A percentile compares a stretch with the other conserved stretches of the same genome.
These are phyloP conservation scores for Podila horticola DNA, from an alignment of 192 early-diverging fungal genomes.

Conservation along the genomic window DNA sequence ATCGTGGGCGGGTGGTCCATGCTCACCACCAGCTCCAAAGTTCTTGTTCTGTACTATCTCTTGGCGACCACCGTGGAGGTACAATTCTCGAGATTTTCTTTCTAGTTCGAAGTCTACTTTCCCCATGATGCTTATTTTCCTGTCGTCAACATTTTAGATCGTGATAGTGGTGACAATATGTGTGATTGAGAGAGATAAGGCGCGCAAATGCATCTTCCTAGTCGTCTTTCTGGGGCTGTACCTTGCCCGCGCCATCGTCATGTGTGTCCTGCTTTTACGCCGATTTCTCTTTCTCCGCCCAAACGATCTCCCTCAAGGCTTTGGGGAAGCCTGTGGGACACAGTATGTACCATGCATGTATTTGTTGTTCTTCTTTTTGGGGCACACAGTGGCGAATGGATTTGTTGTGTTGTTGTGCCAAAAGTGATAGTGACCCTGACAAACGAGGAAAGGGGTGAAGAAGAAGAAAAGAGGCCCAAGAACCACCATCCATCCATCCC, in stretches of 20 bases:
- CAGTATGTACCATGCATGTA: constrained; percentile 28
- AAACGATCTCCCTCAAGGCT: constrained; percentile 29
- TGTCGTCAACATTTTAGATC: constrained; percentile 4
- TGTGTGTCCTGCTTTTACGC: constrained; percentile 21
- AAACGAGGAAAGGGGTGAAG: too few relatives aligned
- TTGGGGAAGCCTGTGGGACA: constrained; percentile 37
- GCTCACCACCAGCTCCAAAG: constrained; percentile 38
- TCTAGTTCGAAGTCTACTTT: too few relatives aligned
- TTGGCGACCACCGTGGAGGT: constrained; percentile 30
- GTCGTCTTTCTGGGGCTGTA: constrained; percentile 30
- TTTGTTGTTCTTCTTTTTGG: neutral
- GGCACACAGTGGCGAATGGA: neutral
- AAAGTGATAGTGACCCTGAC: too few relatives aligned
- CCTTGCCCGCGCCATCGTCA: constrained; percentile 23
- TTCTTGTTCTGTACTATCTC: constrained; percentile 28
- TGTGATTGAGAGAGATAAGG: constrained; percentile 16
- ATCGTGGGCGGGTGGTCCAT: constrained; percentile 27
- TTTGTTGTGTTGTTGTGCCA: neutral
- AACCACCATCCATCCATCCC: too few relatives aligned
- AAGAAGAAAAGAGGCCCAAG: too few relatives aligned
- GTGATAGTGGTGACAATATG: constrained; percentile 13
- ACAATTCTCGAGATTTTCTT: neutral
- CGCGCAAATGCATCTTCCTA: constrained; percentile 16
- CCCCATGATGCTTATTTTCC: neutral
- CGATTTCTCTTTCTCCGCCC: constrained; percentile 37